Base-by-base conservation (phyloP, 1,284 basidiomycete genomes). In the Papiliotrema terrestris region DNA sequence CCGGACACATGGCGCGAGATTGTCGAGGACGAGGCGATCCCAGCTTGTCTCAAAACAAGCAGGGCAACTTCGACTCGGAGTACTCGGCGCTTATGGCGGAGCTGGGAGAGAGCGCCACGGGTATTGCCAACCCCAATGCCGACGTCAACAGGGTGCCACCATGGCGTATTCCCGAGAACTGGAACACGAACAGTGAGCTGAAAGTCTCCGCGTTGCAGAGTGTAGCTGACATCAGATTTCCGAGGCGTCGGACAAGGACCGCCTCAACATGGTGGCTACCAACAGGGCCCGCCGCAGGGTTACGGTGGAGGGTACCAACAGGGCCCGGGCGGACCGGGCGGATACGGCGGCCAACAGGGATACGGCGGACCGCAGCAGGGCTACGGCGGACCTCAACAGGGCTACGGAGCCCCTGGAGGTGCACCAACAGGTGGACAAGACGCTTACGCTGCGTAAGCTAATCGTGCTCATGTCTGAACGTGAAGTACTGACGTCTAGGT, bases 1-100 rank as follows among this genome's bases (percentile, higher is more conserved):
- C 74, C 41, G 93, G 93, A 42, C 93, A 97, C 78, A 96, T 97
- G 93, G 94, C 92, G 54, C 86, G 93, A 67, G 92, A 96, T 78
- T 95, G 92, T 74, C 88, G 88, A 56, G 74, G 78, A 41, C 88
- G 84, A 23, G 73, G 75, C 59, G 68, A 76, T 51, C 73, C 73
- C 45, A 73, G 69, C 37, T 63, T 70, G 49, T 72, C 66, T 73
- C 82, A 68, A 68, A 80, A 67, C 62, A 71, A 61, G 57, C 69
- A 67, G 48, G 70, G 67, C 52, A 71, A 66, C 45, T 97, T 98
- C 78, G 95, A 99, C 77, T 94, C 91, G 17, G 96, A 99, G 79
- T 98, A 98, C 68, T 91, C 92, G 26, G 92, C 84, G 65, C 80
- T 99, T 62, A 96, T 99, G 95, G 94, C 91, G 39, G 96, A 99